Evolutionary conservation across 2,329 filamentous ascomycete genomes (phyloP).

Genomic region (Neobulgaria alba): DNA sequence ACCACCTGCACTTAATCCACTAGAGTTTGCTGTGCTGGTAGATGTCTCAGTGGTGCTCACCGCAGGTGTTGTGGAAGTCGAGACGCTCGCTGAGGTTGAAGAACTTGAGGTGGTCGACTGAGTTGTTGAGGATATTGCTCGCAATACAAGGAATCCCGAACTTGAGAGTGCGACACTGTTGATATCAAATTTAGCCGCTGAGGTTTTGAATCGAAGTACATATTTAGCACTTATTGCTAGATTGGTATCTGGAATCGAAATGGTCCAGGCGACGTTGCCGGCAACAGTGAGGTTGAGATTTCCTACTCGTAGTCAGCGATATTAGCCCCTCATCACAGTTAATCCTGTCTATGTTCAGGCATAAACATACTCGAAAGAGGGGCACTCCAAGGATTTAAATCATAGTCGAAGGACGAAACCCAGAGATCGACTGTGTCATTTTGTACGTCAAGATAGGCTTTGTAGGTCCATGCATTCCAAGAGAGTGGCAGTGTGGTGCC

Average conservation of each 20-base stretch:
- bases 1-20: constrained; percentile 4
- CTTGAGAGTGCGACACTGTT: constrained; percentile 5
- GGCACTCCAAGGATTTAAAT: too few species aligned
- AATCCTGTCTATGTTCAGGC: neutral
- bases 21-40: neutral
- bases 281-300: constrained; percentile 32
- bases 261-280: constrained; percentile 11
- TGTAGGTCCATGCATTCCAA: constrained; percentile 1
- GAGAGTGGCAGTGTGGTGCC: constrained; percentile 1
- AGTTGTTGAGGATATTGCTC: constrained; percentile 4
- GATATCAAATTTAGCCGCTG: constrained; percentile 2
- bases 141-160: neutral
- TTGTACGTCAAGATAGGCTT: neutral
- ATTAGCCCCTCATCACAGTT: neutral
- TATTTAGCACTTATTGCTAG: constrained; percentile 7
- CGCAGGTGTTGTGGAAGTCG: neutral
- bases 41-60: neutral
- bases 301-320: neutral
- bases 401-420: neutral
- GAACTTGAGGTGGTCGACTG: neutral
- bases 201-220: constrained; percentile 9
- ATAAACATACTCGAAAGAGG: too few species aligned
- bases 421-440: constrained; percentile 2
- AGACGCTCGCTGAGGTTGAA: neutral
- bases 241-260: constrained; percentile 4